Evolutionary conservation across 148 eudicot genomes (phyloP), one percentile per base, ranked within the genome.

Genomic region (Rhododendron vialii): DNA sequence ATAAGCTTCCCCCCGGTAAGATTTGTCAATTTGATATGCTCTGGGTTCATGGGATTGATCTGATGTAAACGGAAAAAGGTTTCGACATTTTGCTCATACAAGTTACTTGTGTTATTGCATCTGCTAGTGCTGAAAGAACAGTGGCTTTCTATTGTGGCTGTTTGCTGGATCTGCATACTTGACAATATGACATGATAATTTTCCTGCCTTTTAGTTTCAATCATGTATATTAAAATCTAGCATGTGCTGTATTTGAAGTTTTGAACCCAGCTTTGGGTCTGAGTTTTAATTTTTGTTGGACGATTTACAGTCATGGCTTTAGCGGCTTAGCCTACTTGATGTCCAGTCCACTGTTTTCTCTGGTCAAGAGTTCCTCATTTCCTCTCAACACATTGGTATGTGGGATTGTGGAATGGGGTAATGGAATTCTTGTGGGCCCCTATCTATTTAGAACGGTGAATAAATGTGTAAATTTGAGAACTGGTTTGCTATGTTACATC

Each of bases 1-100:
- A 83, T 87, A 95, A 84, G 86, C 95, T 98, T 83, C 99, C 99
- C 47, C 98, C 98, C 83, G 98, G 99, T 95, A 92, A 88, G 89
- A 81, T 83, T 69, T 67, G 33, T 35, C 48, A 11, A 15, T 3
- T 38, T 84, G 26, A 33, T 81, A 51, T 33, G 73, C 28, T 76
- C 26, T 38, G 11, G 41, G 30, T 76, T 61, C 45, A 3, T 17
- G 18, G 26, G 22, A 65, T 79, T 87, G 63, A 9, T 78, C 50
- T 78, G 80, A 83, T 83, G 36, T 67, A 77, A 45, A 83, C 4
- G 13, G 38, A 15, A 76, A 55, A 35, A 15, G 30, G 30, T 17
- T 26, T 59, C 20, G 0, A 9, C 65, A 59, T 59, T 59, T 22
- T 3, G 45, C 17, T 30, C 10, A 65, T 5, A 33, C 13, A 36